Base-by-base conservation (phyloP, 768 basidiomycete genomes). In the Trametes maxima region DNA sequence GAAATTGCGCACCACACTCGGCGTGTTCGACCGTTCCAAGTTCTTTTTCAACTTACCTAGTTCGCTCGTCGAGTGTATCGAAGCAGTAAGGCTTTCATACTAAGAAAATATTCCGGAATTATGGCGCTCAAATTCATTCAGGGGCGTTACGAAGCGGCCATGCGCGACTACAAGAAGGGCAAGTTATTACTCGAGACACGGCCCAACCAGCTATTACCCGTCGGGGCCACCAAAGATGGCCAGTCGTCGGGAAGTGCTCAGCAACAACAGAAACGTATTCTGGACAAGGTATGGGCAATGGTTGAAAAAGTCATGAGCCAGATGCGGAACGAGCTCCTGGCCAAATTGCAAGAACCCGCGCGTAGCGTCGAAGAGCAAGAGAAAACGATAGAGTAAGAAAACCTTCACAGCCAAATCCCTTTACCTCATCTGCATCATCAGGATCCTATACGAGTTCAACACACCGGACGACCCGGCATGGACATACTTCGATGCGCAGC, bases 11-110 rank as follows among this genome's bases (percentile, higher is more conserved):
- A 92, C 90, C 0, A 98, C 97, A 0, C 84, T 98, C 6, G 90
- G 93, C 36, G 93, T 98, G 19, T 98, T 99, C 65, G 96, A 98
- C 67, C 84, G 94, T 44, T 95, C 93, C 52, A 96, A 95, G 69
- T 99, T 98, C 82, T 93, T 98, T 75, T 98, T 98, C 82, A 98
- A 96, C 69, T 82, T 99, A n/a, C 96, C 97, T 0, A 89, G 90
- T 33, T 88, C 89, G 47, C 85, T 99, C 22, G 82, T 91, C 22
- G 96, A 95, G 70, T 89, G 84, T 17, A 90, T 98, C 54, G 90
- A 96, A 72, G 89, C 89, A 59, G 95, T 95, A 70, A 67, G 87
- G 76, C 24, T 2, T 43, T n/a, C n/a, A n/a, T n/a, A 36, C 1
- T 12, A 33, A n/a, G 17, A 19, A 7, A 3, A 14, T 14, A 35